Evolutionary conservation across 768 basidiomycete genomes (phyloP).

Genomic region (Suillus subluteus): DNA sequence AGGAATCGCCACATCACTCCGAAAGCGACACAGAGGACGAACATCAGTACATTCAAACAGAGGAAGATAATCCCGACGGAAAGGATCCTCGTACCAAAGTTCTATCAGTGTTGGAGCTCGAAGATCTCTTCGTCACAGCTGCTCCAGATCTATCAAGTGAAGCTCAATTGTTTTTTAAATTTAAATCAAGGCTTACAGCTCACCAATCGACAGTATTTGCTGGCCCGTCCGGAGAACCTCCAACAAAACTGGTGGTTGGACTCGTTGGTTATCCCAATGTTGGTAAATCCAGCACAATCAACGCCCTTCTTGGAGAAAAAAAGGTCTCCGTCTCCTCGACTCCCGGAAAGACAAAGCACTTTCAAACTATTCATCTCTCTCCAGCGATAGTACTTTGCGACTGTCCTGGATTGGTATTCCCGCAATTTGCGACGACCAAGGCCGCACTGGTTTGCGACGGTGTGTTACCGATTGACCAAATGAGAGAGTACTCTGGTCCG

Average conservation of each 20-base stretch:
- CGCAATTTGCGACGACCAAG: conserved; percentile 96
- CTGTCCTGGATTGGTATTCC: conserved; percentile 97
- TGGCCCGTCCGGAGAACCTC: conserved; percentile 56
- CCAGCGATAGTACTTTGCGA: conserved; percentile 88
- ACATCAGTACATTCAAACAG: conserved; percentile 54
- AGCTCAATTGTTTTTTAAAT: conserved; percentile 19
- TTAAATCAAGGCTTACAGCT: conserved; percentile 6
- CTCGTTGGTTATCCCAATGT: conserved; percentile 99
- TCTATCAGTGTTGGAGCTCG: conserved; percentile 84
- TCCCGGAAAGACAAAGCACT: conserved; percentile 98
- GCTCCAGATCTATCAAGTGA: conserved; percentile 75
- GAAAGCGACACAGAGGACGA: conserved; percentile 39
- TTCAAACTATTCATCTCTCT: conserved; percentile 97
- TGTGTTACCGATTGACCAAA: conserved; percentile 95
- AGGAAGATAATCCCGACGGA: conserved; percentile 53
- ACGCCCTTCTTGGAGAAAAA: conserved; percentile 93
- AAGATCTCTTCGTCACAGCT: conserved; percentile 72
- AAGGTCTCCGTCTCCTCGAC: conserved; percentile 98
- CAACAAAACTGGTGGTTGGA: conserved; percentile 75
- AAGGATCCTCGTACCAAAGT: conserved; percentile 75
- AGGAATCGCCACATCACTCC: conserved; percentile 28
- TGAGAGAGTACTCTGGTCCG: conserved; percentile 91
- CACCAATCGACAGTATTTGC: conserved; percentile 54
- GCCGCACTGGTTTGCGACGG: conserved; percentile 97
- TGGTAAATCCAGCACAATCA: conserved; percentile 98